Evolutionary conservation across 352 stramenopile species (phyloP), one percentile per base, ranked within the genome.

Genomic region (Phytophthora brassicae): DNA sequence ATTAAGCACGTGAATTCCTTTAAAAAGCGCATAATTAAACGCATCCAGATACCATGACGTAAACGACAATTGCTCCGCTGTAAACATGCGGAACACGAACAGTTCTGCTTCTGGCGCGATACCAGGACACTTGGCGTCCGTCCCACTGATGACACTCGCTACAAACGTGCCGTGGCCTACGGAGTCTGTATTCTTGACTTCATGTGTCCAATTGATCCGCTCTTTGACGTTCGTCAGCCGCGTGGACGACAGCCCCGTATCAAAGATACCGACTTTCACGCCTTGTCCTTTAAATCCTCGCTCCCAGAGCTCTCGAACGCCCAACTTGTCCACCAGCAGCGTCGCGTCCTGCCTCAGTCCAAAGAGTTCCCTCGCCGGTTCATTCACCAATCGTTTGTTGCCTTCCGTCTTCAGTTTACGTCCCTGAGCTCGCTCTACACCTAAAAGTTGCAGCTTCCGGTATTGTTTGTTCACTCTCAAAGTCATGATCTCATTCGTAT

Each of bases 11-110:
- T 96, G 72, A 23, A 96, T 78, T 9, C 70, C 57, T 26, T 83
- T 74, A 46, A 86, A 92, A 5, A 96, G 55, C 16, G 87, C 84
- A 60, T 95, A 96, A 56, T 97, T 97, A 66, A 97, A 94, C 6
- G 88, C 89, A 50, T 96, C 89, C 4, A 96, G 74, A 64, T 95
- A 95, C 89, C 88, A 96, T 12, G 88, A 93, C 22, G 89, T 96
- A 57, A 94, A 96, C 22, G 84, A 93, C 26, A 94, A 65, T 51
- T 94, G 86, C 13, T 92, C 70, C n/a, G 70, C 77, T 7, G 84
- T 95, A 68, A 97, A 97, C 56, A 94, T 91, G 20, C 84, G 77
- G 17, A 95, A 96, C 28, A 94, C 75, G 28, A 83, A 89, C 23
- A 97, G 56, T 38, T 90, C 70, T 11, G 81, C 79, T 41, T 92